phyloP scores from a whole-genome alignment of 495 filamentous ascomycete genomes.

The Trypethelium eluteriae region DNA sequence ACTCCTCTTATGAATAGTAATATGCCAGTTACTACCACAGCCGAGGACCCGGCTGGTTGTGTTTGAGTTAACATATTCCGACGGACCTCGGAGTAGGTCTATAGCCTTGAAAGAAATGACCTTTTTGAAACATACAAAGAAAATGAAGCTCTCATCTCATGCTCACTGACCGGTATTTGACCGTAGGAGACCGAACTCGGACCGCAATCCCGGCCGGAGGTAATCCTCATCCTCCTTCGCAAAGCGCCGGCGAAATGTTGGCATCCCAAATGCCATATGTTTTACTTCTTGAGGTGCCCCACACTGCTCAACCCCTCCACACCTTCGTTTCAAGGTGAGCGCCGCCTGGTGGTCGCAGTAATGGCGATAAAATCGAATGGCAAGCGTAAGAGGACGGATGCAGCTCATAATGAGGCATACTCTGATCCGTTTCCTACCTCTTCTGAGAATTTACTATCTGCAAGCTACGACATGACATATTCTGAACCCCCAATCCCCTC shows the following conservation, averaged over 20 bases:
- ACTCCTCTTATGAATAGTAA: conserved; percentile 14
- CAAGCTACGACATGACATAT: not conserved
- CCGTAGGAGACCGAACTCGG: not conserved
- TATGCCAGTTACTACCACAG: conserved; percentile 1
- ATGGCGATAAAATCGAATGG: not conserved
- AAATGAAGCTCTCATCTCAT: not conserved
- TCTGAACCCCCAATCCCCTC: not conserved
- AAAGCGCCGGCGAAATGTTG: not conserved
- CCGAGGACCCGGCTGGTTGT: conserved; percentile 17
- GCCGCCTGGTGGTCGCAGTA: not conserved
- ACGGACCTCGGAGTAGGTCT: not conserved
- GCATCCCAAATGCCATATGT: not conserved
- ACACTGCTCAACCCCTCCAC: not conserved
- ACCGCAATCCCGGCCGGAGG: no score
- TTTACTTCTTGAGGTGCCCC: not conserved
- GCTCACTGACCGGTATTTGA: not conserved
- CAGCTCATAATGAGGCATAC: not conserved
- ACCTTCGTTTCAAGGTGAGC: not conserved
- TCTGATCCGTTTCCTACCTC: not conserved
- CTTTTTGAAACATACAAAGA: not conserved
- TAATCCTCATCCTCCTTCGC: not conserved
- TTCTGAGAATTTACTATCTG: not conserved
- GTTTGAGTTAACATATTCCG: not conserved
- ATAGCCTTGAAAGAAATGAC: not conserved
- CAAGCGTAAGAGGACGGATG: not conserved